Percentiles rank a stretch among this genome's conserved stretches.
phyloP scores from a whole-genome alignment of 1,284 basidiomycete species.

The Calocybe gambosa region DNA sequence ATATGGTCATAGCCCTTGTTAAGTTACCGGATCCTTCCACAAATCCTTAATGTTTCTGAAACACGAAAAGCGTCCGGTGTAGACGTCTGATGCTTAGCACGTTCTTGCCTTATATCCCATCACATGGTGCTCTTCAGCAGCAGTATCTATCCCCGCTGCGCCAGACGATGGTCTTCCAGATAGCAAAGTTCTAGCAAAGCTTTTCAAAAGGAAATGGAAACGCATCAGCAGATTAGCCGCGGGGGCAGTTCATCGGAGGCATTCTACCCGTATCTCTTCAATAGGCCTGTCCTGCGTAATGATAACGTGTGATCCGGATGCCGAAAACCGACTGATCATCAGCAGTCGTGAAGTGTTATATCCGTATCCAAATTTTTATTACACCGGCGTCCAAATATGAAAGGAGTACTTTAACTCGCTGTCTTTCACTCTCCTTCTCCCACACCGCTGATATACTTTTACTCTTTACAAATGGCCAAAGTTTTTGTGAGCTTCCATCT shows the following conservation, averaged over 20 bases:
- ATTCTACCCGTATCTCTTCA: too few species aligned
- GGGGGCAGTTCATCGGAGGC: too few species aligned
- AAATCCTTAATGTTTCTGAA: conserved; percentile 5
- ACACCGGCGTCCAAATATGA: conserved; percentile 5
- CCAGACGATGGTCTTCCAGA: too few species aligned
- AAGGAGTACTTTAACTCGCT: not conserved
- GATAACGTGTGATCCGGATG: conserved; percentile 11
- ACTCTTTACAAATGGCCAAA: conserved; percentile 18
- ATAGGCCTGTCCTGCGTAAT: not conserved
- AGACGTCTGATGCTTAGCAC: conserved; percentile 10
- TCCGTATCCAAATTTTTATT: conserved; percentile 2
- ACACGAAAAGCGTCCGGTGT: conserved; percentile 11
- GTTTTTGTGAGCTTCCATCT: conserved; percentile 21
- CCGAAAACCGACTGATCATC: conserved; percentile 6
- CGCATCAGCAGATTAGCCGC: too few species aligned
- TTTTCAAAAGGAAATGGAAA: too few species aligned
- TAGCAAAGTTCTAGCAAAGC: too few species aligned
- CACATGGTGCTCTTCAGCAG: conserved; percentile 11
- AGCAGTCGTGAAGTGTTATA: too few species aligned
- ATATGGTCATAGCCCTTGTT: not conserved
- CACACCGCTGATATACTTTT: too few species aligned
- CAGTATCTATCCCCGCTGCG: conserved; percentile 1
- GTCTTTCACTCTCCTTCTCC: not conserved
- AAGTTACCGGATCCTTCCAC: conserved; percentile 9
- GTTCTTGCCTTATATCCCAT: not conserved